Evolutionary conservation across 768 basidiomycete genomes (phyloP).

Genomic region (Mycena olivaceomarginata): DNA sequence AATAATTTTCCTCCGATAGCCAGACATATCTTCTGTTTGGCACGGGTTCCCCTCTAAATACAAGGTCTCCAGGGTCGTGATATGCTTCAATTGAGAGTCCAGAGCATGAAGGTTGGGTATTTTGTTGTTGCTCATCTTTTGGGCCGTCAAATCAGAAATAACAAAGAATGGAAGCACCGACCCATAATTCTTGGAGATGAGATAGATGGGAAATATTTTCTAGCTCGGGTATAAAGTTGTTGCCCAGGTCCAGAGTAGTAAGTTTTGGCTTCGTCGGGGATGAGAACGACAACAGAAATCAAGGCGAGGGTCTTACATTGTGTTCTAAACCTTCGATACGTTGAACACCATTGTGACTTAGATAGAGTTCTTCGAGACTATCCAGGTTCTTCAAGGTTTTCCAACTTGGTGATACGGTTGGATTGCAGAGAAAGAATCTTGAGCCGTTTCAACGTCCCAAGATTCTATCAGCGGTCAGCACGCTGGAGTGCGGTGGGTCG

Average conservation of each 20-base stretch:
- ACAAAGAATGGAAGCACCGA: conserved; percentile 56
- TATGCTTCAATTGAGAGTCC: conserved; percentile 77
- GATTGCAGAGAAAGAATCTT: conserved; percentile 94
- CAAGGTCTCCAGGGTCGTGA: conserved; percentile 85
- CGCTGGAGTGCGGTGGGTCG: neutral
- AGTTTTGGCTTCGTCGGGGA: conserved; percentile 71
- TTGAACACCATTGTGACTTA: conserved; percentile 95
- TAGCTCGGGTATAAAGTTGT: conserved; percentile 86
- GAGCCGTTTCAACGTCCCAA: conserved; percentile 81
- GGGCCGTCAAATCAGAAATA: conserved; percentile 1
- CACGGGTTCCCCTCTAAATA: conserved; percentile 98
- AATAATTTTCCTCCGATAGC: conserved; percentile 93
- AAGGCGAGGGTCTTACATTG: conserved; percentile 73
- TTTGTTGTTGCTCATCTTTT: conserved; percentile 92
- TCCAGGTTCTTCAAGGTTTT: conserved; percentile 84
- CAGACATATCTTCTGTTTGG: conserved; percentile 83
- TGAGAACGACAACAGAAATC: neutral
- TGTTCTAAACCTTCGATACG: conserved; percentile 89
- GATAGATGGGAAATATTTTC: conserved; percentile 89
- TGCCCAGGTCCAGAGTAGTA: conserved; percentile 90
- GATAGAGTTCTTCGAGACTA: conserved; percentile 91
- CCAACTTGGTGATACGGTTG: conserved; percentile 93
- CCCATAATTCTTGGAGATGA: conserved; percentile 96
- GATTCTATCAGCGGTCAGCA: conserved; percentile 67
- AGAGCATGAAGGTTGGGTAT: conserved; percentile 83